Conservation (phyloP, 768 basidiomycete species). For the Krasilnikovozyma curviuscula region DNA sequence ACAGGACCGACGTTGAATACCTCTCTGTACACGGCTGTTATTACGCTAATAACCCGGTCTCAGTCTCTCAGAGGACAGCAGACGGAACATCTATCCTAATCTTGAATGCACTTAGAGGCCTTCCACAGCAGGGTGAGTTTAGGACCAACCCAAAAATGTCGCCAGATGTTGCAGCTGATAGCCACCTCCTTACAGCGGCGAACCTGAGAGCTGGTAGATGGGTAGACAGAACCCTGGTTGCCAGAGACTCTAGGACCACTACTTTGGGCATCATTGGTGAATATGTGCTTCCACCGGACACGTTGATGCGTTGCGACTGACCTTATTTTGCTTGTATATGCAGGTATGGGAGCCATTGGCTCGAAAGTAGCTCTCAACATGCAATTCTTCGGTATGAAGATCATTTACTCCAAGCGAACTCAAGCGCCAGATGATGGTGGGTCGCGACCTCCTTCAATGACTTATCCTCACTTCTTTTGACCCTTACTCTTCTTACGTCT, state of each 20-base stretch:
- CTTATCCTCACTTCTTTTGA: too few relatives aligned
- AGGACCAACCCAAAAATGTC: too few relatives aligned
- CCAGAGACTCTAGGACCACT: background rate
- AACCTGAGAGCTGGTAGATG: too few relatives aligned
- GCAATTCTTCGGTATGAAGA: constrained; percentile 22
- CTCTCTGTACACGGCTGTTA: constrained; percentile 16
- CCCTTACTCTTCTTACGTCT: too few relatives aligned
- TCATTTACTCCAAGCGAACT: constrained; percentile 24
- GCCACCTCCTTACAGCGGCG: too few relatives aligned
- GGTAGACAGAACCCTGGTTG: too few relatives aligned
- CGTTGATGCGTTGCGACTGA: too few relatives aligned
- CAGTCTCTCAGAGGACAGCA: constrained; percentile 17
- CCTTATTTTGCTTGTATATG: too few relatives aligned
- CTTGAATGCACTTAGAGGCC: constrained; percentile 14
- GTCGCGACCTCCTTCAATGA: background rate
- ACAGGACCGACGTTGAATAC: constrained; percentile 25
- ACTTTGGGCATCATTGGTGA: constrained; percentile 26
- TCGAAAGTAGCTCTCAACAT: constrained; percentile 18
- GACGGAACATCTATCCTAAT: constrained; percentile 16
- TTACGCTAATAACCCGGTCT: constrained; percentile 18
- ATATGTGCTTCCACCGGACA: too few relatives aligned
- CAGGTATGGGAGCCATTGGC: constrained; percentile 18
- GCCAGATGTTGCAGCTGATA: too few relatives aligned
- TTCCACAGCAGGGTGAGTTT: too few relatives aligned
- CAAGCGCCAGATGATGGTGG: constrained; percentile 14